These are phyloP conservation scores for Botrytis fabae DNA, from an alignment of 2,329 filamentous ascomycete species.

Conservation along the genomic window DNA sequence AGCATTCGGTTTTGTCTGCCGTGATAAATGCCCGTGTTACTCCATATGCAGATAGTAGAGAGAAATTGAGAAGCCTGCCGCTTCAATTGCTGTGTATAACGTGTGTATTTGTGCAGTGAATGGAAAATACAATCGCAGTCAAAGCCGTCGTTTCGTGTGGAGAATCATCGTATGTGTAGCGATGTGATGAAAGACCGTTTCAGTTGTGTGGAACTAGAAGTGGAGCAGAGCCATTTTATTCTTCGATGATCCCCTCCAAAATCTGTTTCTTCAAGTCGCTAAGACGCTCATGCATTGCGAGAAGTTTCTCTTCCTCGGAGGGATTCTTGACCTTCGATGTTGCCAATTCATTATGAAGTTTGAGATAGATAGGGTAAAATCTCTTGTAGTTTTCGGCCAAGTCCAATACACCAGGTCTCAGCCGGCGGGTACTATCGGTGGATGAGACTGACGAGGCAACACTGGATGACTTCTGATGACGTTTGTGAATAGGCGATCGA, in stretches of 20 bases:
- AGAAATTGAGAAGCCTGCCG: not conserved
- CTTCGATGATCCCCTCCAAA: slow-evolving; percentile 32
- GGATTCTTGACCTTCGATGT: slow-evolving; percentile 48
- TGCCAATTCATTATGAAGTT: slow-evolving; percentile 56
- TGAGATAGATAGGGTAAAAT: slow-evolving; percentile 57
- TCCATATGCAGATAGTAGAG: slow-evolving; percentile 8
- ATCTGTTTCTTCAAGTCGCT: slow-evolving; percentile 61
- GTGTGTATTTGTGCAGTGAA: not conserved
- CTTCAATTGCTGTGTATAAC: not conserved
- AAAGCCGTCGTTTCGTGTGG: not conserved
- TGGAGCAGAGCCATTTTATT: not conserved
- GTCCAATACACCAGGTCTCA: slow-evolving; percentile 52
- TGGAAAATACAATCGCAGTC: not conserved
- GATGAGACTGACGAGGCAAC: slow-evolving; percentile 38
- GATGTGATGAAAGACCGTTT: not conserved
- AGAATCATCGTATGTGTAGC: not conserved
- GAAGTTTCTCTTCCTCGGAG: slow-evolving; percentile 51
- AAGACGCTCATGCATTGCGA: slow-evolving; percentile 56
- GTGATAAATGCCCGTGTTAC: slow-evolving; percentile 17
- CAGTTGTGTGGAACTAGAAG: not conserved
- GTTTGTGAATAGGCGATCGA: slow-evolving; percentile 38
- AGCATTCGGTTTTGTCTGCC: slow-evolving; percentile 15
- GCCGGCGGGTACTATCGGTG: slow-evolving; percentile 37
- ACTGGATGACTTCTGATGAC: slow-evolving; percentile 40
- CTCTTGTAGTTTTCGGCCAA: slow-evolving; percentile 57